A percentile compares a stretch with the other conserved stretches of the same genome.
phyloP scores from a whole-genome alignment of 1,284 basidiomycete species.

The Naganishia sp. region DNA sequence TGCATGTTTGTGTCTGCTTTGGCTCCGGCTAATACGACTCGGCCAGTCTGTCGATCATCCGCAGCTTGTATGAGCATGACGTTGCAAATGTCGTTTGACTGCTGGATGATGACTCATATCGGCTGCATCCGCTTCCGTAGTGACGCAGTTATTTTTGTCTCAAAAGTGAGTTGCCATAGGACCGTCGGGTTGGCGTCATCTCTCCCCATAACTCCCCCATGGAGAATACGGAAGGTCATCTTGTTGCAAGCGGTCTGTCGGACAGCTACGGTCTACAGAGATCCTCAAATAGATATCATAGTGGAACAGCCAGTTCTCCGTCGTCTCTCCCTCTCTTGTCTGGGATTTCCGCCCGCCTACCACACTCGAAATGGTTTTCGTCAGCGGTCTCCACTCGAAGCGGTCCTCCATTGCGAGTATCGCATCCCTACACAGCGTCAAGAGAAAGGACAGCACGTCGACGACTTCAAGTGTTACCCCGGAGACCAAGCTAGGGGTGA shows the following conservation, averaged over 20 bases:
- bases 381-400: conserved; percentile 14
- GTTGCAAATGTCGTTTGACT: not conserved
- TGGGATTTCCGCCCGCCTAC: too few species aligned
- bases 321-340: too few species aligned
- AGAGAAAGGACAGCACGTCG: conserved; percentile 5
- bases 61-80: too few species aligned
- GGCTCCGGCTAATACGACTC: too few species aligned
- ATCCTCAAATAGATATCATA: too few species aligned
- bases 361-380: conserved; percentile 12
- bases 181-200: conserved; percentile 3
- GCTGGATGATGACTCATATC: conserved; percentile 1
- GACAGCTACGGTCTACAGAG: too few species aligned
- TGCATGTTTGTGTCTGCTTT: too few species aligned
- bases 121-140: conserved; percentile 6
- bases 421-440: conserved; percentile 1
- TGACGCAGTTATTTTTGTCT: conserved; percentile 27
- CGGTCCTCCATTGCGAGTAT: conserved; percentile 24
- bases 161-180: conserved; percentile 20
- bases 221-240: too few species aligned
- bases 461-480: conserved; percentile 1
- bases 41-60: not conserved
- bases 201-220: too few species aligned
- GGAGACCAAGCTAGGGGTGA: conserved; percentile 3
- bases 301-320: not conserved
- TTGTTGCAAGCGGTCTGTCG: too few species aligned